Percentiles rank a stretch among this genome's conserved stretches.
These are phyloP conservation scores for Aristolochia fimbriata DNA, from an alignment of 164 flowering plant genomes.

Conservation along the genomic window DNA sequence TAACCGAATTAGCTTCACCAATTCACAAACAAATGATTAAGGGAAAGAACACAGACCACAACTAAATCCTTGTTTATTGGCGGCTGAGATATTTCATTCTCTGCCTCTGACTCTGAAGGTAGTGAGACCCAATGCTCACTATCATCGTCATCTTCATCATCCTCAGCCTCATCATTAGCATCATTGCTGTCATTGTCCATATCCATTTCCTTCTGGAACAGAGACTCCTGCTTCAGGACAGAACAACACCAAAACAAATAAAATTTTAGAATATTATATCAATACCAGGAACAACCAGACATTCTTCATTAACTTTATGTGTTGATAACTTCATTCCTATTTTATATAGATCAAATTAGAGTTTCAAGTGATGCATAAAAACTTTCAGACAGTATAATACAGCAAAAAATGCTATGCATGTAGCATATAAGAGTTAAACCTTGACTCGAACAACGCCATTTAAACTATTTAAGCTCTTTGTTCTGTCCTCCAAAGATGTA, in stretches of 20 bases:
- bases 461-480: not conserved
- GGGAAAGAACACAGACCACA: slow-evolving; percentile 38
- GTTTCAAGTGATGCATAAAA: too few species aligned
- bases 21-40: slow-evolving; percentile 1
- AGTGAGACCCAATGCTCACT: slow-evolving; percentile 20
- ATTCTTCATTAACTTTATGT: too few species aligned
- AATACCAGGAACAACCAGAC: too few species aligned
- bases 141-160: slow-evolving; percentile 14
- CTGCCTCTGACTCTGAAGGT: slow-evolving; percentile 26
- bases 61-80: slow-evolving; percentile 50
- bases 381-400: too few species aligned
- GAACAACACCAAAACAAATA: too few species aligned
- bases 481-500: not conserved
- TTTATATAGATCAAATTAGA: too few species aligned
- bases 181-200: slow-evolving; percentile 23
- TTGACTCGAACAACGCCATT: not conserved
- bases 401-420: not conserved
- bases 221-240: slow-evolving; percentile 24
- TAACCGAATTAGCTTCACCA: not conserved
- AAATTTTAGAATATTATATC: too few species aligned
- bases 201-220: slow-evolving; percentile 8
- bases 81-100: slow-evolving; percentile 30
- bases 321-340: too few species aligned
- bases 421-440: not conserved
- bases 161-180: slow-evolving; percentile 11